Evolutionary conservation across 75 land plant species (phyloP).

Genomic region (Cryptomeria japonica): DNA sequence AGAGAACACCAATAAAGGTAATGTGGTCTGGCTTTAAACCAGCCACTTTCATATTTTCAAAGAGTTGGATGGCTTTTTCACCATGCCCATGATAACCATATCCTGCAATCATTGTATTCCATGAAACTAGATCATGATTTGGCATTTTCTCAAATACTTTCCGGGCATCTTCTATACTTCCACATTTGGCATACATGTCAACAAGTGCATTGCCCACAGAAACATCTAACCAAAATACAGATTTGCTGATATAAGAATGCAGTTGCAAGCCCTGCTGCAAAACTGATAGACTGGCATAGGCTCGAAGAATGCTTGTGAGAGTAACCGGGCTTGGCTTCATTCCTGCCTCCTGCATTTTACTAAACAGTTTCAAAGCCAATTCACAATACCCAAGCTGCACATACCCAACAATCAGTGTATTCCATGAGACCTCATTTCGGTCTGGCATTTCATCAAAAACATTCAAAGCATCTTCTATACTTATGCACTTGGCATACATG

Average conservation of each 20-base stretch:
- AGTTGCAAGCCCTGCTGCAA: constrained; percentile 1
- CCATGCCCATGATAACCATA: constrained; percentile 13
- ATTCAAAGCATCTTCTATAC: constrained; percentile 31
- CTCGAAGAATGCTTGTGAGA: constrained; percentile 22
- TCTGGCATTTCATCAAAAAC: constrained; percentile 61
- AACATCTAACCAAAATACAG: not conserved
- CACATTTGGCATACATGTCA: constrained; percentile 35
- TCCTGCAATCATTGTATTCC: constrained; percentile 25
- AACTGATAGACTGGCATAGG: constrained; percentile 12
- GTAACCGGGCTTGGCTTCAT: constrained; percentile 21
- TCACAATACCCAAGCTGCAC: constrained; percentile 16
- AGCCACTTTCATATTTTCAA: constrained; percentile 10
- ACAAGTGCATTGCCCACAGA: constrained; percentile 15
- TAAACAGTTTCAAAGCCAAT: constrained; percentile 13
- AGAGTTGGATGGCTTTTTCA: constrained; percentile 16
- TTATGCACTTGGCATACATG: constrained; percentile 46
- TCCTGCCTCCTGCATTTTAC: constrained; percentile 18
- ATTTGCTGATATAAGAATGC: constrained; percentile 12
- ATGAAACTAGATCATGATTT: constrained; percentile 15
- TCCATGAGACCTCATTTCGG: constrained; percentile 56
- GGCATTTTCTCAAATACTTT: constrained; percentile 18
- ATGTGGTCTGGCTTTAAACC: constrained; percentile 9
- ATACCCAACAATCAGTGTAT: constrained; percentile 30
- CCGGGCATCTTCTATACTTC: constrained; percentile 18
- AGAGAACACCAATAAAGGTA: constrained; percentile 16